A percentile compares a stretch with the other conserved stretches of the same genome.
phyloP scores from a whole-genome alignment of 1,139 yeast genomes.

The Hansenula anomala region DNA sequence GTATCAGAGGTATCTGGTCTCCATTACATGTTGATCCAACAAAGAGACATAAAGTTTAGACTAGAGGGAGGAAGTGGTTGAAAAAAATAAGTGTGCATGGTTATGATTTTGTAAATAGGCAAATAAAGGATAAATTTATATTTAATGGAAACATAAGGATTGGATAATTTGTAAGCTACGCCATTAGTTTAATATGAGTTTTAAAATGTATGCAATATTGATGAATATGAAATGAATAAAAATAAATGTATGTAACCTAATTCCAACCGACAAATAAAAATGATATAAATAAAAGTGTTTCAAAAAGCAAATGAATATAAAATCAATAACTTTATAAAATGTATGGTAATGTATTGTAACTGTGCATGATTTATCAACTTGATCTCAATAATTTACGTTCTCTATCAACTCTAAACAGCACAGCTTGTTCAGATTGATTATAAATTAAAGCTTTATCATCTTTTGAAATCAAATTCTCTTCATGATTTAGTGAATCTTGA shows the following conservation, averaged over 20 bases:
- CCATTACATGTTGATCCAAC: conserved; percentile 80
- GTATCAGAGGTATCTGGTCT: conserved; percentile 97
- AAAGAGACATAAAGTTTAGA: conserved; percentile 60
- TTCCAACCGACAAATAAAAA: background rate
- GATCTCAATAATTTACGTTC: conserved; percentile 14
- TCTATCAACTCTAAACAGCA: conserved; percentile 20
- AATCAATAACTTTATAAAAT: too few species aligned
- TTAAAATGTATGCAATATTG: too few species aligned
- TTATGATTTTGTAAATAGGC: too few species aligned
- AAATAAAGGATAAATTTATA: too few species aligned
- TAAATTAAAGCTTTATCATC: conserved; percentile 13
- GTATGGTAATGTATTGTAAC: too few species aligned
- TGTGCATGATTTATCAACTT: too few species aligned
- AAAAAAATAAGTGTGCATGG: conserved; percentile 4
- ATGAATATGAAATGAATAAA: background rate
- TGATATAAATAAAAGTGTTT: too few species aligned
- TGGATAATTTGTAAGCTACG: too few species aligned
- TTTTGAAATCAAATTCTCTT: conserved; percentile 12
- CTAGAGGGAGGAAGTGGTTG: too few species aligned
- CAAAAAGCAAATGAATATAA: too few species aligned
- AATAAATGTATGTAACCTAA: background rate
- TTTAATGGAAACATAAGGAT: too few species aligned
- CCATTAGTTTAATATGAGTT: too few species aligned
- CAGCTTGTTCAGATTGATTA: conserved; percentile 21
- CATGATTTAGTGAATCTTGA: conserved; percentile 2